phyloP scores from a whole-genome alignment of 1,139 yeast genomes.

The Taiozyma sp. region DNA sequence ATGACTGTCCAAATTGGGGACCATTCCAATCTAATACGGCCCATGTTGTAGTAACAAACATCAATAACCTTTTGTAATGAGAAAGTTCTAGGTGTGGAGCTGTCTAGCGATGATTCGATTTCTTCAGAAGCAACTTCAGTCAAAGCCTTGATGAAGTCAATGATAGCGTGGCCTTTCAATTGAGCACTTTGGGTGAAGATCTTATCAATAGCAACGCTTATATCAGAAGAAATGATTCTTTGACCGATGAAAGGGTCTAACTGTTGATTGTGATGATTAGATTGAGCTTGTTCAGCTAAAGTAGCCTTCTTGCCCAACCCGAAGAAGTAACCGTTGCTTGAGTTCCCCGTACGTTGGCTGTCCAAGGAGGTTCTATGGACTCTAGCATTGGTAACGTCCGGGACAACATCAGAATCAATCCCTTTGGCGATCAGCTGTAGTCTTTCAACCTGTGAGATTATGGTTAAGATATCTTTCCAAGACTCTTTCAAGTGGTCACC shows the following conservation, averaged over 20 bases:
- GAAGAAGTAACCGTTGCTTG: conserved; percentile 27
- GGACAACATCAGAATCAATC: conserved; percentile 76
- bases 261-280: conserved; percentile 45
- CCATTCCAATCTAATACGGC: conserved; percentile 95
- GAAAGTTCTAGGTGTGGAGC: conserved; percentile 82
- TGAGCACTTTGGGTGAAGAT: conserved; percentile 81
- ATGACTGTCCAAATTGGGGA: conserved; percentile 91
- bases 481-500: conserved; percentile 68
- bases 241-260: conserved; percentile 51
- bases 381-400: conserved; percentile 80
- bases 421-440: conserved; percentile 88
- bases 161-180: conserved; percentile 78
- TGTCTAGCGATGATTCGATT: conserved; percentile 81
- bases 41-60: conserved; percentile 96
- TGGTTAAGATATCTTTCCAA: conserved; percentile 81
- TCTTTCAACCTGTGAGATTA: conserved; percentile 88
- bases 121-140: conserved; percentile 88
- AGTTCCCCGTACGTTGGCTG: conserved; percentile 34
- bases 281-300: conserved; percentile 43
- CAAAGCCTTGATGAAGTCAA: conserved; percentile 81
- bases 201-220: conserved; percentile 82
- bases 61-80: conserved; percentile 94
- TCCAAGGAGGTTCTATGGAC: conserved; percentile 53
- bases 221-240: conserved; percentile 65
- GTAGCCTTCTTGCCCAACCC: conserved; percentile 40